Percentiles rank a stretch among this genome's conserved stretches.
phyloP scores from a whole-genome alignment of 345 rosid genomes.

The Hibiscus mutabilis region DNA sequence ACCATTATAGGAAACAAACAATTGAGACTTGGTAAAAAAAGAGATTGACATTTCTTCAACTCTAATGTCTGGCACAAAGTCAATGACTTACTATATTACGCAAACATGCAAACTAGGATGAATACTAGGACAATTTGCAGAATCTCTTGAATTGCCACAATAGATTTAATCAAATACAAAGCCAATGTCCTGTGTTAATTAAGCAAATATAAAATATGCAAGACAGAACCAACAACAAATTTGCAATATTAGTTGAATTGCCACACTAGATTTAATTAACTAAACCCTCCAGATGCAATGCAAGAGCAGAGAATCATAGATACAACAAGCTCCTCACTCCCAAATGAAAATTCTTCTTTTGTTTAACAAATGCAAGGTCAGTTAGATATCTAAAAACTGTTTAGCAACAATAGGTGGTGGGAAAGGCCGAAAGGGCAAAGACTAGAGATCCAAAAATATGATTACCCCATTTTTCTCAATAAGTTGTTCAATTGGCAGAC shows the following conservation, averaged over 20 bases:
- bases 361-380: not conserved
- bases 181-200: not conserved
- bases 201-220: not conserved
- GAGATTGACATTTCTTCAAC: not conserved
- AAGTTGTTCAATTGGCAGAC: slow-evolving; percentile 26
- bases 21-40: not conserved
- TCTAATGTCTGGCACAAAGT: not conserved
- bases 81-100: not conserved
- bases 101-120: not conserved
- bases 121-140: not conserved
- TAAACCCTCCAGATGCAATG: not conserved
- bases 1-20: not conserved
- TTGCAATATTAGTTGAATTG: not conserved
- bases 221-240: not conserved
- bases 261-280: not conserved
- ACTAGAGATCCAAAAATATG: slow-evolving; percentile 7
- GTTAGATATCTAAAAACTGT: not conserved
- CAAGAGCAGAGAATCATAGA: not conserved
- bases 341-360: not conserved
- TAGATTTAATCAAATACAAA: not conserved
- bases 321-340: not conserved
- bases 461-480: slow-evolving; percentile 61
- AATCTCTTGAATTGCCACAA: not conserved
- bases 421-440: not conserved
- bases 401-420: not conserved